These are phyloP conservation scores for Mortierella alpina DNA, from an alignment of 192 early-diverging fungal genomes.

Conservation along the genomic window DNA sequence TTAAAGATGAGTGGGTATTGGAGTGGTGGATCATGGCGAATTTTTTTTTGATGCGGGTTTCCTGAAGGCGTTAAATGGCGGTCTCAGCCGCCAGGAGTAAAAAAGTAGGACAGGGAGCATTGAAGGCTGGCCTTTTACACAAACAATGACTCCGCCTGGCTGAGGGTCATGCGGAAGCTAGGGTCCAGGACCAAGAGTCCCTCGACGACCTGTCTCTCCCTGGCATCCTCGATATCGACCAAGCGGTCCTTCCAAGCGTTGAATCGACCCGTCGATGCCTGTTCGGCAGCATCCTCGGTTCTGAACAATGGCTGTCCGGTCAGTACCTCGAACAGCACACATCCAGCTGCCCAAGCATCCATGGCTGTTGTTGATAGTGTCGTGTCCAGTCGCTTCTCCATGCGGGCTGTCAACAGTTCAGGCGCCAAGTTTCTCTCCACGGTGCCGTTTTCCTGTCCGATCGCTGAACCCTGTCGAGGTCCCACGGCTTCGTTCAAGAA, in stretches of 20 bases:
- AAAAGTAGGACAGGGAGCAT: no score
- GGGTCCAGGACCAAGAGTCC: conserved; percentile 44
- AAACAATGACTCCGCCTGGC: conserved; percentile 35
- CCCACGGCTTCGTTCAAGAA: conserved; percentile 54
- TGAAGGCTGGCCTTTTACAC: conserved; percentile 2
- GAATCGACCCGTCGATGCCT: conserved; percentile 41
- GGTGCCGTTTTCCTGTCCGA: conserved; percentile 39
- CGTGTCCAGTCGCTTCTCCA: conserved; percentile 21
- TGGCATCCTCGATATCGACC: conserved; percentile 26
- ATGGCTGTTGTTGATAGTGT: conserved; percentile 37
- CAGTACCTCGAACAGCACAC: conserved; percentile 49
- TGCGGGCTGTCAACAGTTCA: conserved; percentile 39
- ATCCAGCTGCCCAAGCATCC: conserved; percentile 54
- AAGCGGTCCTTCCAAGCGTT: conserved; percentile 54
- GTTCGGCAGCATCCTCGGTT: conserved; percentile 51
- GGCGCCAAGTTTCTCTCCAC: conserved; percentile 46
- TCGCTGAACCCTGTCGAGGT: conserved; percentile 32
- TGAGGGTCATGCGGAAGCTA: conserved; percentile 31
- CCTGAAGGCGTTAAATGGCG: no score
- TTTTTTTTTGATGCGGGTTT: no score
- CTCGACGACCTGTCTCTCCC: conserved; percentile 38
- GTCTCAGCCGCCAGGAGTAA: no score
- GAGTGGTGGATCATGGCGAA: no score
- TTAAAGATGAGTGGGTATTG: no score
- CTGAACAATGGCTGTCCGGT: conserved; percentile 48